These are phyloP conservation scores for Hypericum perforatum DNA, from an alignment of 345 rosid species.

Conservation along the genomic window DNA sequence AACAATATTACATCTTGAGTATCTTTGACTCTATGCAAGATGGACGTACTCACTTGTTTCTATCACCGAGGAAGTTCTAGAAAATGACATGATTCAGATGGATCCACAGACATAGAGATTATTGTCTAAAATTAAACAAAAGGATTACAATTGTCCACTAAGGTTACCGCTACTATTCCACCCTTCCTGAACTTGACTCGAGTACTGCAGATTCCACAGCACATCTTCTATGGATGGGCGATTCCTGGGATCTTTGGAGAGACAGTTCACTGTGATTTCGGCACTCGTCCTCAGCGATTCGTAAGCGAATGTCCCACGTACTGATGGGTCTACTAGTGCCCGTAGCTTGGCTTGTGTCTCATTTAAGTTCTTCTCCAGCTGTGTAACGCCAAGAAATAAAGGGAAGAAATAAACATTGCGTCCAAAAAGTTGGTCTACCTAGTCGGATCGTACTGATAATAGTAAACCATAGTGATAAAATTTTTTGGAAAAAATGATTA, in stretches of 20 bases:
- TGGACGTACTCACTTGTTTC: too few relatives aligned
- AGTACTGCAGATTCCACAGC: slow-evolving; percentile 87
- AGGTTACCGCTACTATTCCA: slow-evolving; percentile 81
- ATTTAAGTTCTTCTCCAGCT: slow-evolving; percentile 50
- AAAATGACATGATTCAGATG: too few relatives aligned
- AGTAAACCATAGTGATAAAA: too few relatives aligned
- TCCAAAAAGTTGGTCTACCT: neutral
- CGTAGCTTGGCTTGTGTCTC: slow-evolving; percentile 49
- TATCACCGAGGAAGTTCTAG: too few relatives aligned
- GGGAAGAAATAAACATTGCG: neutral
- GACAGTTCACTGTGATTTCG: slow-evolving; percentile 67
- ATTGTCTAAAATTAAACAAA: neutral
- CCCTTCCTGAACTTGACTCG: slow-evolving; percentile 85
- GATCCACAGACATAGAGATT: too few relatives aligned
- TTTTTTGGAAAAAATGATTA: too few relatives aligned
- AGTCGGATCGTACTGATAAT: too few relatives aligned
- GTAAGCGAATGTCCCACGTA: slow-evolving; percentile 57
- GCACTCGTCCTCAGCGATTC: slow-evolving; percentile 68
- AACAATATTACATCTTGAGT: too few relatives aligned
- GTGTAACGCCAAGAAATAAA: slow-evolving; percentile 6
- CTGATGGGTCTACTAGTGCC: slow-evolving; percentile 42
- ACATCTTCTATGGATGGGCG: slow-evolving; percentile 89
- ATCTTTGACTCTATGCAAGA: too few relatives aligned
- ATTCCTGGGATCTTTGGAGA: slow-evolving; percentile 39
- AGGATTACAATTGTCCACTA: slow-evolving; percentile 21